Conservation (phyloP, 345 rosid genomes). For the Hirschfeldia incana region DNA sequence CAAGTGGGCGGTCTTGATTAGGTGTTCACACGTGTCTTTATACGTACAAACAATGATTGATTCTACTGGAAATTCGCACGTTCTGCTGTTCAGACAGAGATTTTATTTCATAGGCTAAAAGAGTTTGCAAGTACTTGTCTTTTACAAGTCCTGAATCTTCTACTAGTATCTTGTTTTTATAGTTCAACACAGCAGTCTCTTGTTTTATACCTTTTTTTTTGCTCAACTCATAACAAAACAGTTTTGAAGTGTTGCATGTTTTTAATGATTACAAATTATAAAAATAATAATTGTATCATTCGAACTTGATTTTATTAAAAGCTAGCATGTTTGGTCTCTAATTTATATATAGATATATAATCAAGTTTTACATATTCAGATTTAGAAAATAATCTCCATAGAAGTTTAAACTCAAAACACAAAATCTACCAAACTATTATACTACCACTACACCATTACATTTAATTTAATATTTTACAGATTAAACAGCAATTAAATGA, state of each 20-base stretch:
- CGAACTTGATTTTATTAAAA: too few species aligned
- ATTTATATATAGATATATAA: too few species aligned
- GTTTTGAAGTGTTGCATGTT: background rate
- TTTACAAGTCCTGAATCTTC: background rate
- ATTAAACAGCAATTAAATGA: too few species aligned
- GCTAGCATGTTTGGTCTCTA: background rate
- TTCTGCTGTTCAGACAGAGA: conserved; percentile 15
- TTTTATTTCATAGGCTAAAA: background rate
- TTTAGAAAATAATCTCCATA: background rate
- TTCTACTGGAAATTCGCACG: background rate
- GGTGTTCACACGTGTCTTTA: conserved; percentile 15
- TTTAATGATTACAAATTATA: background rate
- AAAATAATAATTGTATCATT: background rate
- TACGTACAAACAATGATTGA: background rate
- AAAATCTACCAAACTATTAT: background rate
- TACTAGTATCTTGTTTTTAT: background rate
- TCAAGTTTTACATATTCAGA: background rate
- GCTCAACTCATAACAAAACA: background rate
- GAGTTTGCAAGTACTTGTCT: background rate
- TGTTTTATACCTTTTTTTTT: too few species aligned
- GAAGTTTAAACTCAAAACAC: background rate
- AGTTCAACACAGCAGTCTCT: too few species aligned
- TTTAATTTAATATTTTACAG: background rate
- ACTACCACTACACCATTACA: background rate
- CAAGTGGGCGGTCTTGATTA: conserved; percentile 21